Conservation (phyloP, 768 basidiomycete species). For the Hydnomerulius pinastri region DNA sequence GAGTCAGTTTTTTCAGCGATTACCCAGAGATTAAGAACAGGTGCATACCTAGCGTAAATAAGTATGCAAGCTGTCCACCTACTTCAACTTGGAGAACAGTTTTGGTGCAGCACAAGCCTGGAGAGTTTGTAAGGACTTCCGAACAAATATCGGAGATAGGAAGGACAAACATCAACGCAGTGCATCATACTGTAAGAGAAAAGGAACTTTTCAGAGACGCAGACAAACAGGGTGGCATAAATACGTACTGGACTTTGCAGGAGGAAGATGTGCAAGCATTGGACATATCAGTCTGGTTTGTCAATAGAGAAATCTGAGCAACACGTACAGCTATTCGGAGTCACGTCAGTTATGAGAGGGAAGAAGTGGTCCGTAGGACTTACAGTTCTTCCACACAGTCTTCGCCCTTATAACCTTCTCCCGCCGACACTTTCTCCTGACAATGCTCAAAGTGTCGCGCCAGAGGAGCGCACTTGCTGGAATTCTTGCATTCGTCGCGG, state of each 20-base stretch:
- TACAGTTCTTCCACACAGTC: conserved; percentile 92
- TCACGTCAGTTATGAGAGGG: conserved; percentile 2
- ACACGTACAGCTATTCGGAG: conserved; percentile 25
- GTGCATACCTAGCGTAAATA: conserved; percentile 19
- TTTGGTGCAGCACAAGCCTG: conserved; percentile 70
- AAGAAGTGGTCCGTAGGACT: conserved; percentile 31
- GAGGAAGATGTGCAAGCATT: background rate
- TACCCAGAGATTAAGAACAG: background rate
- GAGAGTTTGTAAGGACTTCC: conserved; percentile 6
- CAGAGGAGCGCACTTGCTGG: conserved; percentile 63
- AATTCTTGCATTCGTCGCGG: conserved; percentile 73
- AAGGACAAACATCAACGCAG: conserved; percentile 75
- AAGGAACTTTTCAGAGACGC: conserved; percentile 7
- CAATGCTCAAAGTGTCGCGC: conserved; percentile 89
- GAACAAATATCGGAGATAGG: background rate
- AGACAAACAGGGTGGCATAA: background rate
- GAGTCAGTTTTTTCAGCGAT: background rate
- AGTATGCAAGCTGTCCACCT: conserved; percentile 5
- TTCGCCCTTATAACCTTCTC: conserved; percentile 86
- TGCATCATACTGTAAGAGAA: conserved; percentile 98
- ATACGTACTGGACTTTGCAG: conserved; percentile 66
- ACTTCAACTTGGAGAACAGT: conserved; percentile 73
- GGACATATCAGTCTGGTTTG: conserved; percentile 10
- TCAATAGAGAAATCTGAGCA: background rate
- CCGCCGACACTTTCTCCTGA: conserved; percentile 80